Conservation (phyloP, 2,329 filamentous ascomycete species). For the Malbranchea cinnamomea region DNA sequence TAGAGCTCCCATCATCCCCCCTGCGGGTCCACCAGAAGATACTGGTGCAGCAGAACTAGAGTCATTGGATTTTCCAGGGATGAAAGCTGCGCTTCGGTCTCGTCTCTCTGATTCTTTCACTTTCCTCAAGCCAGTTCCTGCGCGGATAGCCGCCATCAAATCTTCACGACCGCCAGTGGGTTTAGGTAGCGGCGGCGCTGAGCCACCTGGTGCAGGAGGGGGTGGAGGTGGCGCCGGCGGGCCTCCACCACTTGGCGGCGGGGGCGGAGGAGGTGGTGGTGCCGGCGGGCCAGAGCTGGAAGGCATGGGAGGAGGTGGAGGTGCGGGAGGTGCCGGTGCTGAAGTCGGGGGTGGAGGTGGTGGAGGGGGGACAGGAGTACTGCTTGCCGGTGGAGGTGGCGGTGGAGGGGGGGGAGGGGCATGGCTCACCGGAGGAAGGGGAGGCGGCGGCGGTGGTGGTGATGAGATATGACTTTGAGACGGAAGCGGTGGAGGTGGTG, state of each 20-base stretch:
- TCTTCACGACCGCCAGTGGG: conserved; percentile 25
- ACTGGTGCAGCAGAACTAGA: conserved; percentile 44
- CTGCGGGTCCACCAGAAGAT: conserved; percentile 39
- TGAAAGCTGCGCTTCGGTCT: conserved; percentile 30
- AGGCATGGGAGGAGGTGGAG: conserved; percentile 26
- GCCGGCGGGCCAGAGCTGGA: conserved; percentile 19
- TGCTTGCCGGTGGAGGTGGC: conserved; percentile 19
- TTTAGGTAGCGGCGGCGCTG: conserved; percentile 31
- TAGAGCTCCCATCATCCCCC: conserved; percentile 60
- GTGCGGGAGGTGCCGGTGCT: conserved; percentile 19
- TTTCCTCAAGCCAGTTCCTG: conserved; percentile 36
- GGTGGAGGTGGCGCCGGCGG: conserved; percentile 38
- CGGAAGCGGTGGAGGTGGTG: conserved; percentile 30
- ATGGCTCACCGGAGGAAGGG: conserved; percentile 20
- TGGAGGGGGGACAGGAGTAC: conserved; percentile 20
- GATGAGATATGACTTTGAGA: conserved; percentile 37
- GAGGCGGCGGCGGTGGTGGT: conserved; percentile 15
- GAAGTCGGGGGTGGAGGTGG: conserved; percentile 28
- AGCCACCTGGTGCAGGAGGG: conserved; percentile 24
- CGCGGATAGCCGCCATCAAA: conserved; percentile 33
- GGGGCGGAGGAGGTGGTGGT: conserved; percentile 30
- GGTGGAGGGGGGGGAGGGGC: conserved; percentile 14
- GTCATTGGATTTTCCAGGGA: conserved; percentile 40
- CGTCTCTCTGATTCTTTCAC: conserved; percentile 32
- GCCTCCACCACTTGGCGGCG: conserved; percentile 15